phyloP scores from a whole-genome alignment of 371 early-diverging fungal genomes.

The Dichotomocladium elegans region DNA sequence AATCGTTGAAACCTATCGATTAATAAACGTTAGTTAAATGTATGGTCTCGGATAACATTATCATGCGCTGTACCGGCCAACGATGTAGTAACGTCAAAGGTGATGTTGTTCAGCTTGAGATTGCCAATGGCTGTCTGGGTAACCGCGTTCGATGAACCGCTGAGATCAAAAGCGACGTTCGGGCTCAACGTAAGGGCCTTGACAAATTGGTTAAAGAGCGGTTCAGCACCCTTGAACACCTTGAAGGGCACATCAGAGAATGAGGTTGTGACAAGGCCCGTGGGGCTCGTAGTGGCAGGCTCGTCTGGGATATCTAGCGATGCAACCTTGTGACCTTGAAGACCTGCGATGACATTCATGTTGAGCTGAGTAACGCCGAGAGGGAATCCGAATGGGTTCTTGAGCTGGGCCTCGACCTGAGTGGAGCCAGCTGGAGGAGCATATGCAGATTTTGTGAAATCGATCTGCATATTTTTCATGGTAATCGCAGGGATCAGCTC shows the following conservation, averaged over 20 bases:
- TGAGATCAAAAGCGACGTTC: conserved; percentile 41
- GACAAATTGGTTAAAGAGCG: conserved; percentile 41
- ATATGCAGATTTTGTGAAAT: conserved; percentile 54
- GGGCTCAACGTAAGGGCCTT: conserved; percentile 36
- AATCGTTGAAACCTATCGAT: conserved; percentile 33
- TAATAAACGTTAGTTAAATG: not conserved
- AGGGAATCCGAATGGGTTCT: conserved; percentile 62
- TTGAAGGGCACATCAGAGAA: conserved; percentile 48
- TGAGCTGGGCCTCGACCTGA: conserved; percentile 44
- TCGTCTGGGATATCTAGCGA: conserved; percentile 43
- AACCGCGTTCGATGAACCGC: conserved; percentile 46
- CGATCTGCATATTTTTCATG: conserved; percentile 47
- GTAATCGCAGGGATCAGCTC: conserved; percentile 18
- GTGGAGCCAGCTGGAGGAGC: conserved; percentile 47
- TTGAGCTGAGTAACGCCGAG: conserved; percentile 44
- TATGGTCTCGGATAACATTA: not conserved
- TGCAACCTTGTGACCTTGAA: conserved; percentile 34
- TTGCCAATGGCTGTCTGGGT: conserved; percentile 53
- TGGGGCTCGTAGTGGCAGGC: conserved; percentile 36
- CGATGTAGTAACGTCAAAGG: conserved; percentile 42
- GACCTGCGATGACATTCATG: conserved; percentile 37
- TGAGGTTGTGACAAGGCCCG: conserved; percentile 39
- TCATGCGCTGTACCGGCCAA: conserved; percentile 37
- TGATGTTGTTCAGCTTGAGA: conserved; percentile 43
- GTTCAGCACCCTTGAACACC: conserved; percentile 24